A percentile compares a stretch with the other conserved stretches of the same genome.
phyloP scores from a whole-genome alignment of 176 grass and related monocot species.

The Triticum monococcum region DNA sequence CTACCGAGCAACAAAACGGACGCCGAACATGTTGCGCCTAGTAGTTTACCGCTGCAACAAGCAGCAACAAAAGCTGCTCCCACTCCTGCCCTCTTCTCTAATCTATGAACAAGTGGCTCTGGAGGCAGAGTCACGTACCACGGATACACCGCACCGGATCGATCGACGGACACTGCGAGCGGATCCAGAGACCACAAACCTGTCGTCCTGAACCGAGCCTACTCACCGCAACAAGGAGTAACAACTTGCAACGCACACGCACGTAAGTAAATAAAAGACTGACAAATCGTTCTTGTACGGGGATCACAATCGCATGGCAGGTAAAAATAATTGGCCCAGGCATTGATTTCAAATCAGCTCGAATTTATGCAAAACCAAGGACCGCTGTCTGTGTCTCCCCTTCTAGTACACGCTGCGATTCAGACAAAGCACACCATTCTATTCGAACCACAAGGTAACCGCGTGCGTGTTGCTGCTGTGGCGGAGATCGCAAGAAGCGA shows the following conservation, averaged over 20 bases:
- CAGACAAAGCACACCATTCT: too few relatives aligned
- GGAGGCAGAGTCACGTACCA: neutral
- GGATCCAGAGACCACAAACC: neutral
- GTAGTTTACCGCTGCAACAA: neutral
- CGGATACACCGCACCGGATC: neutral
- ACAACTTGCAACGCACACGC: too few relatives aligned
- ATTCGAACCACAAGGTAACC: too few relatives aligned
- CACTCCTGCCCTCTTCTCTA: neutral
- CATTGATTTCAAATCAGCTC: neutral
- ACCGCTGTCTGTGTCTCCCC: too few relatives aligned
- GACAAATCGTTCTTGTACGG: neutral
- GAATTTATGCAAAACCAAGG: too few relatives aligned
- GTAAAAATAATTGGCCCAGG: neutral
- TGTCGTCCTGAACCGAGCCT: neutral
- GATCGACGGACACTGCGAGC: neutral
- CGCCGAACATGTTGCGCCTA: constrained; percentile 4
- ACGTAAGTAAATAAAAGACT: neutral
- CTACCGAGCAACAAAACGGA: neutral
- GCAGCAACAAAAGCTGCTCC: neutral
- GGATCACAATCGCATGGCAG: neutral
- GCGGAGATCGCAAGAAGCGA: too few relatives aligned
- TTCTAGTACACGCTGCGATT: too few relatives aligned
- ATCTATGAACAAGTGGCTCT: neutral
- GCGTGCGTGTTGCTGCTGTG: too few relatives aligned
- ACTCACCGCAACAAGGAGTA: too few relatives aligned